Base-by-base conservation (phyloP, 305 asterid genomes). In the Petunia hybrid region DNA sequence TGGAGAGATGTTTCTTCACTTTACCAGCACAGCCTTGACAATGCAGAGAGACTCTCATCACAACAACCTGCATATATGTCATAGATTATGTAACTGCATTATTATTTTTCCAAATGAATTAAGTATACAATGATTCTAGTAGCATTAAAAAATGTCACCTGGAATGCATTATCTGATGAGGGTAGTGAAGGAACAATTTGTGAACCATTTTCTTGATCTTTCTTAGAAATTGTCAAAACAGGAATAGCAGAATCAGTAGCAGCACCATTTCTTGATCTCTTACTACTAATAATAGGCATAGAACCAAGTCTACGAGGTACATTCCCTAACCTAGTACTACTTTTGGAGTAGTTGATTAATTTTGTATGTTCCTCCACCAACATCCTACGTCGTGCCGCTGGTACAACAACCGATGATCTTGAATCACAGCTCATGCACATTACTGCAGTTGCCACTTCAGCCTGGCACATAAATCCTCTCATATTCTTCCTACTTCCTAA, bases 1-100 rank as follows among this genome's bases (percentile, higher is more conserved):
- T 92, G 76, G 98, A 91, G 13, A 92, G 74, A 87, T 93, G 96
- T 81, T 90, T 93, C 90, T 90, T 91, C 16, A 93, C 87, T 88
- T 92, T 91, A 73, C 92, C 90, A 82, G 98, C 98, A 81, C 98
- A 93, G 45, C 97, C 98, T 89, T 91, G 90, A 78, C 98, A 93
- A 83, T 93, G 97, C 82, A 93, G 89, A 38, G 98, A 92, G 35
- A 93, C 97, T 84, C 92, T 93, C 97, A 93, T 87, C 60, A 91
- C 98, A 84, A 91, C 97, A 80, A 92, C 97, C 98, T 91, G 86
- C 60, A 71, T 48, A 5, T 36, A 64, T 4, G 14, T 14, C 53
- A 35, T 38, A 4, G 31, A 22, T 38, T 16, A 41, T 36, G 36
- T 14, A 36, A 73, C 8, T 31, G 31, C 31, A 22, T 22, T 22